A percentile compares a stretch with the other conserved stretches of the same genome.
phyloP scores from a whole-genome alignment of 78 protist species.

The Dictyostelium discoideum region DNA sequence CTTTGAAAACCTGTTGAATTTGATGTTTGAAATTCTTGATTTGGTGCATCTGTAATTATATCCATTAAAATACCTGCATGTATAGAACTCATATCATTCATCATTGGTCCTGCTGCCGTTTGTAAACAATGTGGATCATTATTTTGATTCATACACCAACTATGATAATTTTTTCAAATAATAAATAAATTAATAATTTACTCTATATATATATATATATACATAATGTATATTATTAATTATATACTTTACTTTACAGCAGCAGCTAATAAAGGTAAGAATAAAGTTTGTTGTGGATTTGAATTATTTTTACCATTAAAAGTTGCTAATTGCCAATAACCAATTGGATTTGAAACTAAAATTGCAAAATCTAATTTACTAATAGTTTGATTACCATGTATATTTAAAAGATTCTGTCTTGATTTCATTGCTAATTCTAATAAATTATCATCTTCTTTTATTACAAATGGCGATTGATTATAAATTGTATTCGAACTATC shows the following conservation, averaged over 20 bases:
- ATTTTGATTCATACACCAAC: conserved; percentile 48
- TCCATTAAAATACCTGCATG: conserved; percentile 63
- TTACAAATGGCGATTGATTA: conserved; percentile 39
- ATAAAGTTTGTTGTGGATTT: conserved; percentile 10
- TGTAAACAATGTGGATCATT: conserved; percentile 77
- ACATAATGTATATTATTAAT: too few species aligned
- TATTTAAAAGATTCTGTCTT: conserved; percentile 9
- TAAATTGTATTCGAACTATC: neutral
- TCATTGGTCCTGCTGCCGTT: conserved; percentile 61
- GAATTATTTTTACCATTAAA: conserved; percentile 41
- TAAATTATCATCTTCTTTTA: neutral
- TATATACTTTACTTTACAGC: conserved; percentile 53
- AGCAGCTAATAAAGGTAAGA: conserved; percentile 55
- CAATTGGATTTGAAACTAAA: conserved; percentile 33
- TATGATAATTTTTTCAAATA: neutral
- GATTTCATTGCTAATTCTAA: conserved; percentile 7
- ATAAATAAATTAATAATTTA: too few species aligned
- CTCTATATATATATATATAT: too few species aligned
- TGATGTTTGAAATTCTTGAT: neutral
- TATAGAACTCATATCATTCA: conserved; percentile 38
- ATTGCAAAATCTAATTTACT: conserved; percentile 43
- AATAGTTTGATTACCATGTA: conserved; percentile 22
- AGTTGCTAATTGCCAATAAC: conserved; percentile 73
- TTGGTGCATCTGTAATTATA: conserved; percentile 51
- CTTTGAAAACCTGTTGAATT: conserved; percentile 7